Base-by-base conservation (phyloP, 176 grass and related monocot genomes). In the Triticum dicoccoides region DNA sequence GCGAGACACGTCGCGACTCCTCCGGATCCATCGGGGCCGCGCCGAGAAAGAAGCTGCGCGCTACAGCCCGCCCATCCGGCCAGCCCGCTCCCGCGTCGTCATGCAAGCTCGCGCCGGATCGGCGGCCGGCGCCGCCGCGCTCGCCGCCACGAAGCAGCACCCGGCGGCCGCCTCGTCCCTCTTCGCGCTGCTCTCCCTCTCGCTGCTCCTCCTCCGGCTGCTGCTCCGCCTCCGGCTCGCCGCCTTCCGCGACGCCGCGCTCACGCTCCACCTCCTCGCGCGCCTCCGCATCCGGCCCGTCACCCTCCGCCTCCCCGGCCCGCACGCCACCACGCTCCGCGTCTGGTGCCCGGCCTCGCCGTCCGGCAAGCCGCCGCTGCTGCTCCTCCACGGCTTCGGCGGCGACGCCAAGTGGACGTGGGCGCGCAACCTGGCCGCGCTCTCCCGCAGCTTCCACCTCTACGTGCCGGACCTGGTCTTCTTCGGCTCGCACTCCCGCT, bases 351-450 rank as follows among this genome's bases (percentile, higher is more conserved):
- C 96, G 1, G 25, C 77, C 17, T 18, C 80, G 10, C 56, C 85
- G 0, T 83, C 84, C 65, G 1, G 65, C 29, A 95, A 91, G 78
- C 92, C 88, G 29, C 73, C 84, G 11, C 90, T 94, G 0, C 66
- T 98, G 45, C 90, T 98, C 34, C 89, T 98, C 58, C 96, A 96
- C 65, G 96, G 96, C 38, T 98, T 98, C 84, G 91, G 68, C 80
- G 54, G 82, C 18, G 82, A 90, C 87, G 45, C 88, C 82, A 98
- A 92, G 90, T 98, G 80, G 86, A 90, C 89, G 80, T 90, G 89
- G 89, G 84, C 66, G 74, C 84, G 59, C 18, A 90, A 90, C 84
- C 35, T 90, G 0, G 23, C 80, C 3, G 23, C 15, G 47, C 90
- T 96, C 18, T 86, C 82, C n/a, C 81, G 86, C 41, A 77, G 84